Evolutionary conservation across 371 early-diverging fungal species (phyloP).

Genomic region (Capillidium rhysosporum): DNA sequence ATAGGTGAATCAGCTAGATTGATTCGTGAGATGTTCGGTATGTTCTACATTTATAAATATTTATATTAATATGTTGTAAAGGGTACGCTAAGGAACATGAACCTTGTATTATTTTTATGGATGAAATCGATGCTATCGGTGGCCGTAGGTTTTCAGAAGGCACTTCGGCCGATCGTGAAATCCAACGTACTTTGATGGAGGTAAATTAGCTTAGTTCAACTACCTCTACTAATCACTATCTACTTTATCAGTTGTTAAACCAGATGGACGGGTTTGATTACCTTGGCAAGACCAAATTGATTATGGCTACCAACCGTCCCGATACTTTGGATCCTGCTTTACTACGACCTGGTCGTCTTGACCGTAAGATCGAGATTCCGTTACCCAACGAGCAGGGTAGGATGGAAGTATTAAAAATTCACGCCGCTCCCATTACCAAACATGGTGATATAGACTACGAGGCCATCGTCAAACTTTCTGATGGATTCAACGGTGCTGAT

Average conservation of each 20-base stretch:
- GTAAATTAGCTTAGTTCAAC: background rate
- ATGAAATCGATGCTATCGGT: constrained; percentile 99
- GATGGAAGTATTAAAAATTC: constrained; percentile 96
- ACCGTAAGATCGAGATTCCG: constrained; percentile 98
- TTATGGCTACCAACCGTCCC: constrained; percentile 99
- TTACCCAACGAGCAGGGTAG: constrained; percentile 73
- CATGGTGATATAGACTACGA: constrained; percentile 95
- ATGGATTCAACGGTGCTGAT: constrained; percentile 99
- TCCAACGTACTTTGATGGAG: constrained; percentile 99
- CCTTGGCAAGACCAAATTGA: constrained; percentile 95
- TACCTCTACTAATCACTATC: background rate
- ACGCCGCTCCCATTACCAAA: constrained; percentile 82
- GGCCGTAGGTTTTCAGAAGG: constrained; percentile 98
- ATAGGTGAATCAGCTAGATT: constrained; percentile 97
- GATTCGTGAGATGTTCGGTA: constrained; percentile 97
- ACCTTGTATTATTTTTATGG: constrained; percentile 99
- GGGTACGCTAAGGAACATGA: constrained; percentile 97
- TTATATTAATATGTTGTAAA: constrained; percentile 8
- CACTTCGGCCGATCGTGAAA: constrained; percentile 98
- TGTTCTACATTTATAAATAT: background rate
- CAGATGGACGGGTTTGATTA: constrained; percentile 99
- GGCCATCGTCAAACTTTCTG: constrained; percentile 93
- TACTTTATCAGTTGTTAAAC: constrained; percentile 53
- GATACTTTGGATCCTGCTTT: constrained; percentile 98
- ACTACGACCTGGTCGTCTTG: constrained; percentile 94